Evolutionary conservation across 1,284 basidiomycete genomes (phyloP), one percentile per base, ranked within the genome.

Genomic region (Taiwanofungus camphoratus): DNA sequence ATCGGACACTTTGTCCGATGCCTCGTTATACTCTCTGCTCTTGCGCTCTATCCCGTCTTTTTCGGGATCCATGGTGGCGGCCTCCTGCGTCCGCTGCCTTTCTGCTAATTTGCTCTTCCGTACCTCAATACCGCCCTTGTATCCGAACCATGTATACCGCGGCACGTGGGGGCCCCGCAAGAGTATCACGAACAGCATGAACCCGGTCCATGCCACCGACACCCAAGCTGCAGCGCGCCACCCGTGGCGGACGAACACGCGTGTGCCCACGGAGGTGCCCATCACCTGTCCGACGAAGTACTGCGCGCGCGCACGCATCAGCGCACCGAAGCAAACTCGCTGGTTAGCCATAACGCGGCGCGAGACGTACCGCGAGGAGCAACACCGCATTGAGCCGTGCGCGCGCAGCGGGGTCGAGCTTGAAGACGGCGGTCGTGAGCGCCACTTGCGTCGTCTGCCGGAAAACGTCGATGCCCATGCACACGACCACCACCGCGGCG

Each of bases 361-460:
- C 9, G 5, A 9, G 12, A 54, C 64, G 5, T 40, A 70, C 68
- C 36, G 65, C 60, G 36, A 78, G 59, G 32, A 77, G 64, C 42
- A 71, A 64, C 21, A 76, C 68, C 0, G 74, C 73, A 51, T 77
- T 77, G 31, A 78, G 55, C 19, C 76, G 65, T 5, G 76, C 67
- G 20, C 76, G 59, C 5, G 74, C 71, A 33, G 38, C 50, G 8
- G 58, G 40, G 21, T 63, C 58, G 34, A 66, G 56, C 15, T 60
- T 63, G 45, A 65, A 69, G 15, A 76, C 68, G 11, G 67, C 54
- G 16, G 69, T 70, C 16, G 62, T 56, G 24, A 69, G 54, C 13
- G 65, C 60, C 9, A 73, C 56, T 33, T 74, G 69, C 49, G 68
- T 64, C 46, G 67, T 63, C 54, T 78, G 75, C 13, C 69, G 63